Percentiles rank a stretch among this genome's conserved stretches.
phyloP scores from a whole-genome alignment of 352 stramenopile species.

The Aphanomyces cochlioides region DNA sequence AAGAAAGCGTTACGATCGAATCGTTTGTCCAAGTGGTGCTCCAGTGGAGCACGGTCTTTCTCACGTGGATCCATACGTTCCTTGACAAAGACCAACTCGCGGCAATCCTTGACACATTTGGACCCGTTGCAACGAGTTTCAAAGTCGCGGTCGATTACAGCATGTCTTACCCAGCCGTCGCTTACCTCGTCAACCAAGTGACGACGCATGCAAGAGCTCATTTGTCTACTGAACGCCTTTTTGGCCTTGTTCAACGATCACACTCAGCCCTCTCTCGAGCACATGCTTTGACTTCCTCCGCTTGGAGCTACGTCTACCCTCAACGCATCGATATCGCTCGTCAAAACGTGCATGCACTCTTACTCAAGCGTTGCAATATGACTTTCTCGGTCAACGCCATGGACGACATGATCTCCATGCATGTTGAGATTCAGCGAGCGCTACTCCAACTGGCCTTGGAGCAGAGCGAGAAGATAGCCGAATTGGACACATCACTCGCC shows the following conservation, averaged over 20 bases:
- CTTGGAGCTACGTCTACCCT: constrained; percentile 4
- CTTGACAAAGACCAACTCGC: neutral
- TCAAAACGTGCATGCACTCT: neutral
- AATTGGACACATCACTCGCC: neutral
- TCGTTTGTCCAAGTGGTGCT: constrained; percentile 5
- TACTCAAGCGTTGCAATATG: constrained; percentile 1
- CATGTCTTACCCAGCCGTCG: constrained; percentile 12
- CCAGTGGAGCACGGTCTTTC: neutral
- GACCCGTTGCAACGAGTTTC: neutral
- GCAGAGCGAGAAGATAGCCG: neutral
- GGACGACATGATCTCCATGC: constrained; percentile 17
- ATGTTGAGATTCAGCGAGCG: neutral
- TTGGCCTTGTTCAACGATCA: neutral
- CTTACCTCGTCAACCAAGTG: neutral
- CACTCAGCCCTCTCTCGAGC: constrained; percentile 10
- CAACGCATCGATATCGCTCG: constrained; percentile 1
- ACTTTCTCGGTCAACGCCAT: neutral
- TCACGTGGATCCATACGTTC: constrained; percentile 8
- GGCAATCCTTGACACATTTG: neutral
- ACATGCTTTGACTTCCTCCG: neutral
- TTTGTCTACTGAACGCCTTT: neutral
- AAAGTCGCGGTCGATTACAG: neutral
- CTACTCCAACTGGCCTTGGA: constrained; percentile 2
- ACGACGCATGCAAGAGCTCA: neutral
- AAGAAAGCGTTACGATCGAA: constrained; percentile 19